phyloP scores from a whole-genome alignment of 345 rosid genomes.

The Salix dunnii region DNA sequence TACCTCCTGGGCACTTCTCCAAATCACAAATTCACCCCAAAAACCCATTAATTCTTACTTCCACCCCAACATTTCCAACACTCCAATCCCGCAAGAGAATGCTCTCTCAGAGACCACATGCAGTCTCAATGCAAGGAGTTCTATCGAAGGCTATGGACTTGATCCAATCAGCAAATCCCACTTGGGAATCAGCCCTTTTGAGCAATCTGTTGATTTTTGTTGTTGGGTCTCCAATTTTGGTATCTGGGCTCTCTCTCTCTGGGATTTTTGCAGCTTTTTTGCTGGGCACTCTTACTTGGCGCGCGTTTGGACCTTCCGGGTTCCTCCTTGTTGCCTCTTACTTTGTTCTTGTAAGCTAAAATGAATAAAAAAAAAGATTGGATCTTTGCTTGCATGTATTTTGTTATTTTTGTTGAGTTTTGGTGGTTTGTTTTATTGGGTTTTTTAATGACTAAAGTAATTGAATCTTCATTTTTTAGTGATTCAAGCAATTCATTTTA shows the following conservation, averaged over 20 bases:
- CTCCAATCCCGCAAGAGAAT: constrained; percentile 18
- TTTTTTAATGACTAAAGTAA: not conserved
- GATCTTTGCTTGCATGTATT: not conserved
- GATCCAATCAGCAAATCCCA: constrained; percentile 58
- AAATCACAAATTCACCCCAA: not conserved
- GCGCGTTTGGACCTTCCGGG: constrained; percentile 84
- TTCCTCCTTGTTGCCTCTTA: constrained; percentile 81
- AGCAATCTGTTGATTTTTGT: constrained; percentile 70
- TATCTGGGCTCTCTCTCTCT: constrained; percentile 68
- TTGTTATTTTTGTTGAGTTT: not conserved
- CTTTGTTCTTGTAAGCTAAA: constrained; percentile 45
- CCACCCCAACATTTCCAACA: not conserved
- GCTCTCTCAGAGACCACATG: constrained; percentile 28
- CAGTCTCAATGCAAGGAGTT: constrained; percentile 38
- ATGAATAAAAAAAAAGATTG: too few species aligned
- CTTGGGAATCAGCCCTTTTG: constrained; percentile 80
- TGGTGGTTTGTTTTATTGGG: too few species aligned
- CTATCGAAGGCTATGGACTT: constrained; percentile 51
- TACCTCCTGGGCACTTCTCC: constrained; percentile 11
- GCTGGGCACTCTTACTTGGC: constrained; percentile 92
- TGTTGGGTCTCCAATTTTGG: constrained; percentile 68
- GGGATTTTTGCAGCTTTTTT: constrained; percentile 85
- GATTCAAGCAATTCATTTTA: not conserved
- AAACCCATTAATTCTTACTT: constrained; percentile 15
- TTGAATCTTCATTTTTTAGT: not conserved